These are phyloP conservation scores for Medicago ruthenica DNA, from an alignment of 306 rosid species.

Conservation along the genomic window DNA sequence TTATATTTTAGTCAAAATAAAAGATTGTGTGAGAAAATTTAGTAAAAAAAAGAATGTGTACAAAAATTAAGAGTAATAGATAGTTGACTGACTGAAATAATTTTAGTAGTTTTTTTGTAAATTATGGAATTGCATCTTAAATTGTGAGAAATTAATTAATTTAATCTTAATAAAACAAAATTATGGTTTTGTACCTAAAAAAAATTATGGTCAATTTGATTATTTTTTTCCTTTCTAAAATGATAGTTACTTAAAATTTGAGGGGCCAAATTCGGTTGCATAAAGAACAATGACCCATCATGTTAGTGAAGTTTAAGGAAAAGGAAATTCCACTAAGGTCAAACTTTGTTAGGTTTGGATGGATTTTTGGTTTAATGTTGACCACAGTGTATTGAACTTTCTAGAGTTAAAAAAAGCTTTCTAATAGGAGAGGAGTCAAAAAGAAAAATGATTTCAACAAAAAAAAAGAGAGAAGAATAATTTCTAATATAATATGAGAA, in stretches of 20 bases:
- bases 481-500: too few species aligned
- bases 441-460: not conserved
- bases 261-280: not conserved
- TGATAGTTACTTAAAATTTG: not conserved
- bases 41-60: too few species aligned
- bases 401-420: not conserved
- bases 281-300: not conserved
- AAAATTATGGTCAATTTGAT: not conserved
- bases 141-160: too few species aligned
- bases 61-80: too few species aligned
- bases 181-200: too few species aligned
- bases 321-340: not conserved
- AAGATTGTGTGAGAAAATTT: too few species aligned
- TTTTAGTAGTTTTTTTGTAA: too few species aligned
- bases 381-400: not conserved
- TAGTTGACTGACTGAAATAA: too few species aligned
- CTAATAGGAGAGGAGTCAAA: not conserved
- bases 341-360: not conserved
- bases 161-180: not conserved
- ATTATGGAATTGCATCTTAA: too few species aligned
- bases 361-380: not conserved
- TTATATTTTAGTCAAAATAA: too few species aligned
- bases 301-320: not conserved
- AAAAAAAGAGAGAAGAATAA: not conserved
- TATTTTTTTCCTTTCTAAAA: too few species aligned